Percentiles rank a stretch among this genome's conserved stretches.
phyloP scores from a whole-genome alignment of 139 green algal species.

The Picochlorum sp. region DNA sequence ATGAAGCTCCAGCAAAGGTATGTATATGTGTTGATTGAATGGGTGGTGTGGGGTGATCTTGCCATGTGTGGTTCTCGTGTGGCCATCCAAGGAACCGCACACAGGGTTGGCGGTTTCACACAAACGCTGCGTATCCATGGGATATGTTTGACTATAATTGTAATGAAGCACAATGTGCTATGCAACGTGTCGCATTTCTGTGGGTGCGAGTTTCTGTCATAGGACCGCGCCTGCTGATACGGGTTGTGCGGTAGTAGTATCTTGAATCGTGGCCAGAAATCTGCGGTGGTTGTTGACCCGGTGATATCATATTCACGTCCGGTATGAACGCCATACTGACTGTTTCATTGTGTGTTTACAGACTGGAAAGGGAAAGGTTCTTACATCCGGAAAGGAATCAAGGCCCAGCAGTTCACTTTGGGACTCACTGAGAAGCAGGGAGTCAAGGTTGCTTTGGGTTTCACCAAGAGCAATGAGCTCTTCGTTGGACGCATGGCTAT shows the following conservation, averaged over 20 bases:
- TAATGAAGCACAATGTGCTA: too few species aligned
- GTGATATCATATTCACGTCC: too few species aligned
- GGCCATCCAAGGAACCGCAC: too few species aligned
- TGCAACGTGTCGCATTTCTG: too few species aligned
- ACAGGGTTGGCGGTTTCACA: too few species aligned
- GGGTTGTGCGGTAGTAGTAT: too few species aligned
- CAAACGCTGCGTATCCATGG: too few species aligned
- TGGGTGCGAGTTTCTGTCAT: too few species aligned
- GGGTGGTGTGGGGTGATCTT: not conserved
- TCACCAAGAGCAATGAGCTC: conserved; percentile 70
- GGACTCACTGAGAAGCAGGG: conserved; percentile 9
- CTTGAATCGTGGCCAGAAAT: too few species aligned
- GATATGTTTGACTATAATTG: too few species aligned
- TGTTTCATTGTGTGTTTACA: not conserved
- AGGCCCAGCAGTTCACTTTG: not conserved
- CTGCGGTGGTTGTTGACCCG: too few species aligned
- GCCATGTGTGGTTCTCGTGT: not conserved
- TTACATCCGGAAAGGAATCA: conserved; percentile 1
- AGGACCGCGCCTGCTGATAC: too few species aligned
- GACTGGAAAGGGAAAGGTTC: conserved; percentile 3
- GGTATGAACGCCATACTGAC: not conserved
- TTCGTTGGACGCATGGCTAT: conserved; percentile 71
- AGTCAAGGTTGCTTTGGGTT: conserved; percentile 30
- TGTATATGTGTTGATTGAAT: not conserved
- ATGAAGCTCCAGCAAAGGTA: not conserved